Percentiles rank a stretch among this genome's conserved stretches.
Conservation (phyloP, 192 early-diverging fungal species). For the Anaeromyces robustus region DNA sequence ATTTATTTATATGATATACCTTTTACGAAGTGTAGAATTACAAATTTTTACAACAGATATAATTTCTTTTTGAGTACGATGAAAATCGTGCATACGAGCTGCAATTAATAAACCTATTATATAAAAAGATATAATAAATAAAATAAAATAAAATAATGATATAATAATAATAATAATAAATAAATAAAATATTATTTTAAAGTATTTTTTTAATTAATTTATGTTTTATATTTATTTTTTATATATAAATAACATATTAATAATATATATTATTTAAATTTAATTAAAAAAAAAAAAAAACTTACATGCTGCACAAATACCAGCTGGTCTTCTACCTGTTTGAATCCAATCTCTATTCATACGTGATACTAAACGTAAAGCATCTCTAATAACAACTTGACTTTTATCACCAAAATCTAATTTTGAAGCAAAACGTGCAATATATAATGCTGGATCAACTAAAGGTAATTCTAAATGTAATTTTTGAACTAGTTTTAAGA, state of each 20-base stretch:
- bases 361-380: conserved; percentile 61
- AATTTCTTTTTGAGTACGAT: conserved; percentile 66
- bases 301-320: conserved; percentile 81
- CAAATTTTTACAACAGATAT: conserved; percentile 80
- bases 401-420: conserved; percentile 85
- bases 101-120: conserved; percentile 54
- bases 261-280: too few species aligned
- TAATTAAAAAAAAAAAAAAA: conserved; percentile 1
- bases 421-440: conserved; percentile 71
- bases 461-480: conserved; percentile 48
- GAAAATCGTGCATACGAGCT: conserved; percentile 79
- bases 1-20: conserved; percentile 23
- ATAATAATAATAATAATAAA: too few species aligned
- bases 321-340: conserved; percentile 74
- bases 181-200: too few species aligned
- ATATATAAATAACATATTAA: too few species aligned
- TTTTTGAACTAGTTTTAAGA: conserved; percentile 53
- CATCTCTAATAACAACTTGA: conserved; percentile 57
- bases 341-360: conserved; percentile 94
- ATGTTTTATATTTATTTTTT: too few species aligned
- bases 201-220: too few species aligned
- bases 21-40: conserved; percentile 62
- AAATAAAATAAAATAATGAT: too few species aligned
- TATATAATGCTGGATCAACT: conserved; percentile 86
- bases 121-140: too few species aligned